Percentiles rank a stretch among this genome's conserved stretches.
Evolutionary conservation across 495 filamentous ascomycete species (phyloP).

Genomic region (Podospora sp.): DNA sequence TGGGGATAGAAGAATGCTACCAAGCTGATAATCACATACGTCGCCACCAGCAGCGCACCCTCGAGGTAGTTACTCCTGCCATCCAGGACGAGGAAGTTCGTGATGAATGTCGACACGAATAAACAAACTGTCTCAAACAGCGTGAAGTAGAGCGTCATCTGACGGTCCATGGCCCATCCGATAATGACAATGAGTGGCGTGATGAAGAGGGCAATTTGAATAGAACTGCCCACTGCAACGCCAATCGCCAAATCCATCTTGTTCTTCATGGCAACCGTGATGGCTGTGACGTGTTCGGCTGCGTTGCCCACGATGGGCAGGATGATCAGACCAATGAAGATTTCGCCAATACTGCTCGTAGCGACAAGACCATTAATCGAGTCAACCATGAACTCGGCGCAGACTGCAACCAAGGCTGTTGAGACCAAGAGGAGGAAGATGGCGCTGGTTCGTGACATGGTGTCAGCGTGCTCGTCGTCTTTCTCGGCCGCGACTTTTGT

Average conservation of each 20-base stretch:
- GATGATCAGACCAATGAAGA: slow-evolving; percentile 87
- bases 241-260: slow-evolving; percentile 96
- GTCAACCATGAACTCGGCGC: slow-evolving; percentile 85
- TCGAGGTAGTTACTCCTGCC: slow-evolving; percentile 89
- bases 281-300: slow-evolving; percentile 88
- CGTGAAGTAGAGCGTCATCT: slow-evolving; percentile 89
- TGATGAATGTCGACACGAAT: slow-evolving; percentile 84
- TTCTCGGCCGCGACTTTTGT: slow-evolving; percentile 39
- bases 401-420: slow-evolving; percentile 79
- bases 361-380: slow-evolving; percentile 73
- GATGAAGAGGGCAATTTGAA: slow-evolving; percentile 88
- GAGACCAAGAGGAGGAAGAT: slow-evolving; percentile 73
- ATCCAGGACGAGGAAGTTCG: slow-evolving; percentile 88
- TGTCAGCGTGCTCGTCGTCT: slow-evolving; percentile 47
- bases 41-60: slow-evolving; percentile 76
- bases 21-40: slow-evolving; percentile 78
- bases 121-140: slow-evolving; percentile 87
- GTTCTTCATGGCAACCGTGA: slow-evolving; percentile 87
- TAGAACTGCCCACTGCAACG: slow-evolving; percentile 83
- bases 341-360: slow-evolving; percentile 65
- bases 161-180: slow-evolving; percentile 80
- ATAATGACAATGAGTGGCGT: slow-evolving; percentile 86
- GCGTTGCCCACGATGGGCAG: slow-evolving; percentile 91
- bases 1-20: slow-evolving; percentile 67
- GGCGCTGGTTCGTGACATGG: slow-evolving; percentile 73